Conservation (phyloP, 495 filamentous ascomycete genomes). For the Astrocystis sublimbata region DNA sequence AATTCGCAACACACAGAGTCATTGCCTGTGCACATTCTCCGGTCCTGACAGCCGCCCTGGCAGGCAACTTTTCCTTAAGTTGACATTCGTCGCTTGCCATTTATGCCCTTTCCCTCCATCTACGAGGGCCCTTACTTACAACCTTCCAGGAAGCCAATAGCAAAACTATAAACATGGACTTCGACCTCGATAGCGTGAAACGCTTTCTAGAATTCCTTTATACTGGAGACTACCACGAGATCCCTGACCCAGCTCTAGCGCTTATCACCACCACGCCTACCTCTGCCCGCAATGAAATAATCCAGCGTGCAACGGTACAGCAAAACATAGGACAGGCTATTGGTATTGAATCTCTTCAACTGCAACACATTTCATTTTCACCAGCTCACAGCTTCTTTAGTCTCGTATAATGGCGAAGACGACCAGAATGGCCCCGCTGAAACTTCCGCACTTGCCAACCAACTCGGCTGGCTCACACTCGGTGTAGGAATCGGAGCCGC, state of each 20-base stretch:
- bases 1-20: background rate
- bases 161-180: background rate
- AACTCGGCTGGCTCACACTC: background rate
- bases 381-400: background rate
- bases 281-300: background rate
- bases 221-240: background rate
- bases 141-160: background rate
- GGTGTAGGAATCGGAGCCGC: background rate
- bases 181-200: background rate
- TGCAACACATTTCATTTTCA: background rate
- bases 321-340: background rate
- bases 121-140: background rate
- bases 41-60: background rate
- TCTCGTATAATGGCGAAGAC: background rate
- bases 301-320: background rate
- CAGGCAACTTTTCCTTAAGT: background rate
- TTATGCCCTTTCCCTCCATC: background rate
- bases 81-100: background rate
- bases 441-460: background rate
- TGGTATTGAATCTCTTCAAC: background rate
- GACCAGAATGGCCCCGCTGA: background rate
- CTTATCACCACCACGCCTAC: background rate
- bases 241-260: background rate
- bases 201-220: constrained; percentile 1
- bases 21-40: background rate